Base-by-base conservation (phyloP, 768 basidiomycete species). In the Agrocybe chaxingu region DNA sequence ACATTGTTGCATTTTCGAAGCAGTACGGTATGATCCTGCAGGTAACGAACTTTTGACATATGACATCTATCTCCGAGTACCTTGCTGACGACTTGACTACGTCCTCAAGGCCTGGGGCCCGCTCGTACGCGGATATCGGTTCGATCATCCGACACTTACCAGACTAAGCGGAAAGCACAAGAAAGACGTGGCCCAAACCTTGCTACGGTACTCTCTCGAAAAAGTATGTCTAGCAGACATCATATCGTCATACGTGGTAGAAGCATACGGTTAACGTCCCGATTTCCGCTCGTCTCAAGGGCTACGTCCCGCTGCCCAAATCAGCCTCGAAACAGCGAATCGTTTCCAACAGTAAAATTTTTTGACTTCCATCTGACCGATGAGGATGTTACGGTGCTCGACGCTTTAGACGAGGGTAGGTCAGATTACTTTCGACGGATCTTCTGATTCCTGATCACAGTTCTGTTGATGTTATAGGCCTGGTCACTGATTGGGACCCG, bases 151-250 rank as follows among this genome's bases (percentile, higher is more conserved):
- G 13, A 65, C 66, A 8, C 70, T 89, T 54, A 62, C 40, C 63
- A 19, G 60, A 60, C 31, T 67, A 82, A 34, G 75, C 78, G 5
- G 57, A 37, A 83, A 80, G 62, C 82, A 87, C 61, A 59, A 64
- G 35, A 88, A 81, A 58, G 61, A 70, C 41, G 70, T 77, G n/a
- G 74, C 82, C 58, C 78, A 80, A 57, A 69, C 91, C 42, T 69
- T 89, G 35, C 69, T 90, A 29, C 74, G 88, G n/a, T 90, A 82
- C 64, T 84, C 82, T 8, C 66, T 93, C n/a, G 87, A 93, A 64
- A 85, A 87, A 73, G 89, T 82, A 54, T 35, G 34, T 8, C 30
- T 33, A 63, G 29, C 30, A 33, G 40, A 31, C 24, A 24, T 24
- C 24, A 24, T 24, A 24, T 24, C 24, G 24, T 24, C 24, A n/a